phyloP scores from a whole-genome alignment of 768 basidiomycete genomes.

The Gautieria morchelliformis region DNA sequence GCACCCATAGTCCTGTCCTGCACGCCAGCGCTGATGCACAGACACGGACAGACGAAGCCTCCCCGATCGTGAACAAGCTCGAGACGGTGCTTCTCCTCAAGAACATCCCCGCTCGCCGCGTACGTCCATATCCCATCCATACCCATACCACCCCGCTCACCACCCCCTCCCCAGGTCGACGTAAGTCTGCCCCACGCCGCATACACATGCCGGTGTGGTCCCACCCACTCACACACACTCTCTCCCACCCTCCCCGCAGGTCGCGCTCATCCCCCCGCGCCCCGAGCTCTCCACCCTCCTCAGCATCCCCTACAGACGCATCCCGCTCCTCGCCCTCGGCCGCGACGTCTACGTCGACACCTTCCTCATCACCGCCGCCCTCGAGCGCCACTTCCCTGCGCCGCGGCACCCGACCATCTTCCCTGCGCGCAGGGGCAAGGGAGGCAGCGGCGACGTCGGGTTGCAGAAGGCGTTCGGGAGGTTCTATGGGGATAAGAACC shows the following conservation, averaged over 20 bases:
- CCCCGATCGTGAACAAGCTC: slow-evolving; percentile 43
- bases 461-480: slow-evolving; percentile 39
- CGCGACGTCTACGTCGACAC: slow-evolving; percentile 56
- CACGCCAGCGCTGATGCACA: background rate
- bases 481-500: slow-evolving; percentile 35
- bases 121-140: slow-evolving; percentile 20
- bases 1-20: background rate
- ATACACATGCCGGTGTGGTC: no score
- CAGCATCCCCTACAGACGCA: slow-evolving; percentile 47
- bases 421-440: slow-evolving; percentile 27
- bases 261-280: slow-evolving; percentile 39
- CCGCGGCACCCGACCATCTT: slow-evolving; percentile 31
- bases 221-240: no score
- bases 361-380: slow-evolving; percentile 39
- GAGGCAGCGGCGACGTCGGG: slow-evolving; percentile 24
- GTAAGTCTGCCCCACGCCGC: slow-evolving; percentile 21
- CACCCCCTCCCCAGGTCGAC: slow-evolving; percentile 32
- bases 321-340: slow-evolving; percentile 51
- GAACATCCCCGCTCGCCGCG: slow-evolving; percentile 24
- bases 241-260: no score
- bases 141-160: no score
- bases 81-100: slow-evolving; percentile 43
- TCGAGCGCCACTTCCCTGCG: slow-evolving; percentile 48
- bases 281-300: slow-evolving; percentile 43
- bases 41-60: slow-evolving; percentile 39